A percentile compares a stretch with the other conserved stretches of the same genome.
Evolutionary conservation across 169 alveolate genomes (phyloP).

Genomic region (Cryptosporidium xiaoi): DNA sequence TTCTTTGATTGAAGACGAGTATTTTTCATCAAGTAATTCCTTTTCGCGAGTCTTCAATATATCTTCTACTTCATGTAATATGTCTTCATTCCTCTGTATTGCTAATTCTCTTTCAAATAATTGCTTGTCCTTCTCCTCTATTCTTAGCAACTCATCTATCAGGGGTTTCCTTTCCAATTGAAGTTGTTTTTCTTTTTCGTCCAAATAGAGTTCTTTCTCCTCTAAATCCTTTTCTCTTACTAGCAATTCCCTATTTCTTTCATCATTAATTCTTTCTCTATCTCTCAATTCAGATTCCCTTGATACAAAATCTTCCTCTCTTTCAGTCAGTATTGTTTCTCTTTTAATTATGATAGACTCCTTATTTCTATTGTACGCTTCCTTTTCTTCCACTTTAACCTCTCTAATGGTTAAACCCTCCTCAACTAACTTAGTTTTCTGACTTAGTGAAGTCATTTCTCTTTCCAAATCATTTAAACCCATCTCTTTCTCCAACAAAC

Average conservation of each 20-base stretch:
- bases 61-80: slow-evolving; percentile 53
- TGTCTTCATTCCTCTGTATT: slow-evolving; percentile 42
- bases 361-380: slow-evolving; percentile 1
- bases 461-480: slow-evolving; percentile 46
- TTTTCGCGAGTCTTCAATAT: slow-evolving; percentile 42
- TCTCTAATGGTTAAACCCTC: slow-evolving; percentile 27
- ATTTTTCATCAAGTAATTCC: slow-evolving; percentile 17
- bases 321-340: slow-evolving; percentile 30
- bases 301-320: background rate
- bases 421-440: background rate
- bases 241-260: background rate
- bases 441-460: slow-evolving; percentile 22
- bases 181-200: slow-evolving; percentile 38
- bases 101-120: slow-evolving; percentile 54
- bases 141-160: slow-evolving; percentile 43
- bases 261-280: slow-evolving; percentile 17
- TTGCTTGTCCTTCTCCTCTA: slow-evolving; percentile 49
- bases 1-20: background rate
- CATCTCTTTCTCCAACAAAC: slow-evolving; percentile 33
- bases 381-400: slow-evolving; percentile 46
- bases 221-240: slow-evolving; percentile 40
- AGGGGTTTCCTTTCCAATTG: slow-evolving; percentile 53
- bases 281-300: slow-evolving; percentile 40
- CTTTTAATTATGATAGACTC: slow-evolving; percentile 16
- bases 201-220: slow-evolving; percentile 18